Conservation (phyloP, 164 flowering plant species). For the Chloranthus sessilifolius region DNA sequence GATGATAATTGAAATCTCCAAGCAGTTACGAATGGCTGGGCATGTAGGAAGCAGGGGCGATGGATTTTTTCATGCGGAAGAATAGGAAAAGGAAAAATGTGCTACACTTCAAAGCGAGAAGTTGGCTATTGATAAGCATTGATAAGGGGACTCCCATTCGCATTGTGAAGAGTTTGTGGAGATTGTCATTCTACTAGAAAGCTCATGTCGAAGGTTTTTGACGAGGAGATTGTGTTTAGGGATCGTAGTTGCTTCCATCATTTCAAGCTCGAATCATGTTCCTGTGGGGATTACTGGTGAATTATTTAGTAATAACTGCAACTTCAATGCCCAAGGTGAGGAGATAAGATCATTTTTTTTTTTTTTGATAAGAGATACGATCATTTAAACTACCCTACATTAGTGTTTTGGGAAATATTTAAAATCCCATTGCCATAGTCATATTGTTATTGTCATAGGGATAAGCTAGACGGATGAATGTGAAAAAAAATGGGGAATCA, state of each 20-base stretch:
- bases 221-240: constrained; percentile 8
- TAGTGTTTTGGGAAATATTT: too few relatives aligned
- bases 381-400: too few relatives aligned
- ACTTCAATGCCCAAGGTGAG: too few relatives aligned
- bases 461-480: too few relatives aligned
- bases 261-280: constrained; percentile 9
- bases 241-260: constrained; percentile 13
- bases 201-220: constrained; percentile 19
- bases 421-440: too few relatives aligned
- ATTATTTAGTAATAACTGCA: too few relatives aligned
- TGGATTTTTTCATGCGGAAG: constrained; percentile 33
- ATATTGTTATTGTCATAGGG: too few relatives aligned
- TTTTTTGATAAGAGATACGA: too few relatives aligned
- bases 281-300: constrained; percentile 14
- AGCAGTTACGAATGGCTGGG: constrained; percentile 23
- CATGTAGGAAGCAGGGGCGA: constrained; percentile 18
- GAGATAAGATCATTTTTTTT: too few relatives aligned
- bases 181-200: constrained; percentile 30
- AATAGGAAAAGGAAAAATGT: constrained; percentile 31
- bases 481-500: too few relatives aligned
- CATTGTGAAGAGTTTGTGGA: constrained; percentile 10
- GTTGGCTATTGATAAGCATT: constrained; percentile 17
- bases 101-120: constrained; percentile 22
- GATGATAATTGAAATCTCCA: constrained; percentile 23
- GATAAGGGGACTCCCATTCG: constrained; percentile 11